phyloP scores from a whole-genome alignment of 306 rosid genomes.

The Begonia loranthoides region DNA sequence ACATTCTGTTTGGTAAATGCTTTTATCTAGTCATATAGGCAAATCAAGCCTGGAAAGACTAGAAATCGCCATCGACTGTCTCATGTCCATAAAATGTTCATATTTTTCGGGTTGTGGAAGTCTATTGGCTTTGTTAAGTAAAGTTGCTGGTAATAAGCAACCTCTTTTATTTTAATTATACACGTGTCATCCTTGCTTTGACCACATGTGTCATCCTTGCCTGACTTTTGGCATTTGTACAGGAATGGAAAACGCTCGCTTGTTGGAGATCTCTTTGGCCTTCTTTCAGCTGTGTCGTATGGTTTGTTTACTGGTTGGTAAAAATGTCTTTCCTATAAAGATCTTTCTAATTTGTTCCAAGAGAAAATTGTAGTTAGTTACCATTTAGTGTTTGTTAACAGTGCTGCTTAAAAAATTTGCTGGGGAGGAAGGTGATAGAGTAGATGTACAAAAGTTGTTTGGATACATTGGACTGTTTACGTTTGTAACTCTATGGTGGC shows the following conservation, averaged over 20 bases:
- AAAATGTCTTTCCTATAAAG: slow-evolving; percentile 2
- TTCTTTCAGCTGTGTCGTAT: slow-evolving; percentile 81
- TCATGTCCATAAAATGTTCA: too few relatives aligned
- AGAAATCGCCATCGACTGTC: too few relatives aligned
- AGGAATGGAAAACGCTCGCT: slow-evolving; percentile 68
- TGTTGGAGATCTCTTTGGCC: slow-evolving; percentile 85
- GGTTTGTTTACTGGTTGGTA: slow-evolving; percentile 77
- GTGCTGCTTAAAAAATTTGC: slow-evolving; percentile 79
- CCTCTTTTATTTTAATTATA: slow-evolving; percentile 4
- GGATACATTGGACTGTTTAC: slow-evolving; percentile 95
- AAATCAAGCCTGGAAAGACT: too few relatives aligned
- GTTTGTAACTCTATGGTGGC: slow-evolving; percentile 85
- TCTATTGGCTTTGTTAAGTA: too few relatives aligned
- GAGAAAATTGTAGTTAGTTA: not conserved
- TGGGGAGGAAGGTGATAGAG: slow-evolving; percentile 86
- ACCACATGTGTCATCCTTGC: too few relatives aligned
- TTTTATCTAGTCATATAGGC: too few relatives aligned
- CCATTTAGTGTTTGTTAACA: slow-evolving; percentile 13
- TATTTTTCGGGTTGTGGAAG: too few relatives aligned
- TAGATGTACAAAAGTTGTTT: slow-evolving; percentile 88
- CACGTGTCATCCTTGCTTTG: slow-evolving; percentile 4
- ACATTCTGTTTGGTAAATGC: too few relatives aligned
- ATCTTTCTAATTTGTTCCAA: not conserved
- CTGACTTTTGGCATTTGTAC: slow-evolving; percentile 44
- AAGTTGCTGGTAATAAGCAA: not conserved